Base-by-base conservation (phyloP, 192 early-diverging fungal genomes). In the Neocallimastix lanati region DNA sequence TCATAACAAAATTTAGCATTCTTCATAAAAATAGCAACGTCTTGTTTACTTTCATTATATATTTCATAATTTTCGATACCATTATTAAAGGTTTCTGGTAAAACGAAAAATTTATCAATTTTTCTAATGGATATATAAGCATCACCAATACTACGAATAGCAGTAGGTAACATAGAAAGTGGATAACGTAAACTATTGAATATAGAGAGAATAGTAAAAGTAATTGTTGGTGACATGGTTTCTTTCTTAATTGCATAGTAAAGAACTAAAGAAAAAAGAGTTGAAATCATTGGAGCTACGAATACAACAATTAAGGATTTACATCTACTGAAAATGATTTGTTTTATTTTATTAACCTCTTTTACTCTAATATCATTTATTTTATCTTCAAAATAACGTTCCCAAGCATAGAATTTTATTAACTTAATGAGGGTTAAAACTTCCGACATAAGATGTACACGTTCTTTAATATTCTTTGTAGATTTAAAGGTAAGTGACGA, bases 321-420 rank as follows among this genome's bases (percentile, higher is more conserved):
- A 79, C 36, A 79, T n/a, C 36, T 18, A 77, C 78, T 76, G 25
- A 84, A 79, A 67, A 93, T 83, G 27, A 85, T 85, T 15, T 36
- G 77, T n/a, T 85, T 81, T 50, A 92, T 81, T 77, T 85, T 83
- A 12, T 67, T 35, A 80, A 91, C 86, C 81, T 93, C 92, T 40
- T 86, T 82, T n/a, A 78, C 67, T 13, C 92, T 82, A 18, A 93
- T 87, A 14, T 82, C 82, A n/a, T 79, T 78, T 35, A 93, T 86
- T 37, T 90, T 88, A 27, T 89, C 84, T 67, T 82, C 79, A 80
- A 93, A 93, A n/a, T 87, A 87, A 3, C 83, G 79, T 77, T 93
- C 92, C 92, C 92, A 93, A 14, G 90, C 87, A 81, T 93, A 93
- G 79, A 93, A 90, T 81, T 93, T 93, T 80, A 93, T 90, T 28